These are phyloP conservation scores for Batrachochytrium dendrobatidis DNA, from an alignment of 371 early-diverging fungal species.

Conservation along the genomic window DNA sequence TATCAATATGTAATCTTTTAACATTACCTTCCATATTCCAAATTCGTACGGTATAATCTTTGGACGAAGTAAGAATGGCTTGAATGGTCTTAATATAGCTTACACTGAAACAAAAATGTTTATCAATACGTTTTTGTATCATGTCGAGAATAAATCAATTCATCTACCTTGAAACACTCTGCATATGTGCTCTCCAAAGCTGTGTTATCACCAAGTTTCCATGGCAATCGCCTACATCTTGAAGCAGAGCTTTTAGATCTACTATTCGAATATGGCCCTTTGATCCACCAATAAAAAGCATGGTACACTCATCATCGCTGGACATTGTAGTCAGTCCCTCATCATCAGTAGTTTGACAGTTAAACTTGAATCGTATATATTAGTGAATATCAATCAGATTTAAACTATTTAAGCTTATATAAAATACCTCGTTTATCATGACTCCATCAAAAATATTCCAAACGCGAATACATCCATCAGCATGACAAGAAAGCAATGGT, in stretches of 20 bases:
- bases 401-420: background rate
- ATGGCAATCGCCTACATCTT: constrained; percentile 14
- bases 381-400: background rate
- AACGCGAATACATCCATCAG: constrained; percentile 43
- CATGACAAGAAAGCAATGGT: constrained; percentile 44
- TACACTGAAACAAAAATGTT: constrained; percentile 20
- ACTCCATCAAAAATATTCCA: constrained; percentile 43
- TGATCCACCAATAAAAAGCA: constrained; percentile 41
- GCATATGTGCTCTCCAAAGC: constrained; percentile 41
- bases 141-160: background rate
- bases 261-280: constrained; percentile 37
- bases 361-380: constrained; percentile 19
- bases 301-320: constrained; percentile 26
- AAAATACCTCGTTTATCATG: constrained; percentile 38
- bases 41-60: constrained; percentile 41
- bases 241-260: constrained; percentile 3
- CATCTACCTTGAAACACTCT: constrained; percentile 38
- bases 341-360: constrained; percentile 37
- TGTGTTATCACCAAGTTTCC: constrained; percentile 16
- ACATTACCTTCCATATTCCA: constrained; percentile 37
- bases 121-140: background rate
- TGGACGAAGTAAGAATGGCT: constrained; percentile 38
- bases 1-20: background rate
- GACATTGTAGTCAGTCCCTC: constrained; percentile 43
- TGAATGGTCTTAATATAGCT: constrained; percentile 35